phyloP scores from a whole-genome alignment of 306 rosid genomes.

The Luffa aegyptiaca region DNA sequence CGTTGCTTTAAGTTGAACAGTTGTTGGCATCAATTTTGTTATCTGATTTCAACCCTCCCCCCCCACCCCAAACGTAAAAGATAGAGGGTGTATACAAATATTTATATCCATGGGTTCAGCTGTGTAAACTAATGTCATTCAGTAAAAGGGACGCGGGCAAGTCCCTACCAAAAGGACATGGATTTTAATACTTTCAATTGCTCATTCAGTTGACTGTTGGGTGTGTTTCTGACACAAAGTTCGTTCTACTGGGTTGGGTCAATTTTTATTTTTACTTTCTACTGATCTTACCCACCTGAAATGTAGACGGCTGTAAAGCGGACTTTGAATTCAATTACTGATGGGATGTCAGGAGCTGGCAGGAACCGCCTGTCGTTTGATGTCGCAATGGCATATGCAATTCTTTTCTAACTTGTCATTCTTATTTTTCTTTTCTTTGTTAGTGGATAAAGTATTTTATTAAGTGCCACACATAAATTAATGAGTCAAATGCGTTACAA shows the following conservation, averaged over 20 bases:
- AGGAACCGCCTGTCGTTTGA: not conserved
- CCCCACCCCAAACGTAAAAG: slow-evolving; percentile 7
- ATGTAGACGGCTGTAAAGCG: not conserved
- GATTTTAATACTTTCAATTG: not conserved
- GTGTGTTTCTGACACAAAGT: not conserved
- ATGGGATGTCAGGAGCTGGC: not conserved
- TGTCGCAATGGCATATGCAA: too few species aligned
- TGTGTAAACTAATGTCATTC: slow-evolving; percentile 3
- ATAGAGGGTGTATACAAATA: slow-evolving; percentile 11
- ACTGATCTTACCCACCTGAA: not conserved
- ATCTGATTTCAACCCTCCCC: slow-evolving; percentile 19
- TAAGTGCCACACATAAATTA: too few species aligned
- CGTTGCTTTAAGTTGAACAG: slow-evolving; percentile 38
- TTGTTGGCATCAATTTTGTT: slow-evolving; percentile 36
- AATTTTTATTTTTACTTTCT: not conserved
- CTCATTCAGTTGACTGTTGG: not conserved
- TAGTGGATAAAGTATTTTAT: too few species aligned
- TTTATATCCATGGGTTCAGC: not conserved
- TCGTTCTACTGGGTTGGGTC: not conserved
- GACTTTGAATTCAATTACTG: not conserved
- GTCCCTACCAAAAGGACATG: not conserved
- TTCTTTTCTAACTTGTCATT: too few species aligned
- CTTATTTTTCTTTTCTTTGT: too few species aligned
- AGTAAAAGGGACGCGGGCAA: not conserved
- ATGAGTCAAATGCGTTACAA: too few species aligned